Evolutionary conservation across 75 land plant species (phyloP).

Genomic region (Cunninghamia lanceolata): DNA sequence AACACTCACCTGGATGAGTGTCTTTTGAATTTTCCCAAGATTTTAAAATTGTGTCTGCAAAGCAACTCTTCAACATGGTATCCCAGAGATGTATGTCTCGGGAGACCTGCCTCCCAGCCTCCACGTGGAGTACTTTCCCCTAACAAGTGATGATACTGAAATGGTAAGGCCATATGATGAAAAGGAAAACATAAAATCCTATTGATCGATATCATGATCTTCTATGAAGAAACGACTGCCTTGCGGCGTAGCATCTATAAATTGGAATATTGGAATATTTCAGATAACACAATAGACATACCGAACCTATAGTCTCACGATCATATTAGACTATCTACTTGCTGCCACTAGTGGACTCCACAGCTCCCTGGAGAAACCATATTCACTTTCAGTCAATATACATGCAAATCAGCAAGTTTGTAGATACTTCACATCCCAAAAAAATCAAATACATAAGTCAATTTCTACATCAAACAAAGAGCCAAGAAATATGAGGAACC

Average conservation of each 20-base stretch:
- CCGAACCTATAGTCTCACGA: constrained; percentile 36
- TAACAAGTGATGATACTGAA: constrained; percentile 1
- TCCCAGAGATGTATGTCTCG: constrained; percentile 65
- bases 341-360: constrained; percentile 27
- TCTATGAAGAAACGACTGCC: constrained; percentile 18
- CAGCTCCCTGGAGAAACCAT: constrained; percentile 37
- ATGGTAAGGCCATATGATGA: constrained; percentile 3
- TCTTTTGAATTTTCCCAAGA: constrained; percentile 77
- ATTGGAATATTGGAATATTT: background rate
- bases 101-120: constrained; percentile 39
- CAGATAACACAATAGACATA: background rate
- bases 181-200: background rate
- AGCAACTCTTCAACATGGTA: constrained; percentile 76
- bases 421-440: background rate
- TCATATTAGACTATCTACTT: constrained; percentile 26
- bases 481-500: too few species aligned
- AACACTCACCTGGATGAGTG: constrained; percentile 39
- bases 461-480: too few species aligned
- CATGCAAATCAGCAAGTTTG: background rate
- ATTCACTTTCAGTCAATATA: too few species aligned
- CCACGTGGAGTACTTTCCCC: constrained; percentile 11
- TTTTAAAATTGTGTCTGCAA: constrained; percentile 85
- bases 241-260: constrained; percentile 4
- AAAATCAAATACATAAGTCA: background rate
- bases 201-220: background rate